Evolutionary conservation across 1,139 yeast species (phyloP), one percentile per base, ranked within the genome.

Genomic region (Wickerhamomyces sp.): DNA sequence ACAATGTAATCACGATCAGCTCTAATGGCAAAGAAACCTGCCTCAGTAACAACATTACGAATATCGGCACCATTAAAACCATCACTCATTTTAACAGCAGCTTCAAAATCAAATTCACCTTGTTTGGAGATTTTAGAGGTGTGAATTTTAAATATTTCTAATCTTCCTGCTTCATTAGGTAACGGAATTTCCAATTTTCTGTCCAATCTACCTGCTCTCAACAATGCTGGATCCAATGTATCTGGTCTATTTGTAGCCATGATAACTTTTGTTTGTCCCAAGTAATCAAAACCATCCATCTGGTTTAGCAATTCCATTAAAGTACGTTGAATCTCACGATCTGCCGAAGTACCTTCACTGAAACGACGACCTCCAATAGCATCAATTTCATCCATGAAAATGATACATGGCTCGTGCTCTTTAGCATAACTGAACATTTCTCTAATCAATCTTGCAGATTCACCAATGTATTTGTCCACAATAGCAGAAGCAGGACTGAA

Each of bases 181-280:
- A 93, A 70, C 23, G 94, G 87, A 47, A 93, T 91, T 64, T 93
- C 99, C 53, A 93, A 87, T 64, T 93, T 93, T 59, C 98, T 76
- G 62, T 93, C 99, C 57, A 93, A 77, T 68, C 99, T 82, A 49
- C 99, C 99, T 4, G 98, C 97, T 69, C 99, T 85, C 51, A 93
- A 72, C 51, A 93, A 70, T 4, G 99, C 99, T n/a, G 99, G 99
- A 61, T 93, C 99, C 47, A 93, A 72, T 10, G 98, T 91, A 60
- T 93, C 98, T 11, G 98, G 98, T 64, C 99, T 78, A 62, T 93
- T 93, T 18, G 99, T 93, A 24, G 99, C 99, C 98, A 93, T 93
- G 53, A 93, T 93, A 37, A 93, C 89, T 68, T 93, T 93, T 3
- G 98, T 93, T 63, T 88, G 95, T 25, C 98, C 98, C 54, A 93